Evolutionary conservation across 495 filamentous ascomycete genomes (phyloP).

Genomic region (Hypoxylon rickii): DNA sequence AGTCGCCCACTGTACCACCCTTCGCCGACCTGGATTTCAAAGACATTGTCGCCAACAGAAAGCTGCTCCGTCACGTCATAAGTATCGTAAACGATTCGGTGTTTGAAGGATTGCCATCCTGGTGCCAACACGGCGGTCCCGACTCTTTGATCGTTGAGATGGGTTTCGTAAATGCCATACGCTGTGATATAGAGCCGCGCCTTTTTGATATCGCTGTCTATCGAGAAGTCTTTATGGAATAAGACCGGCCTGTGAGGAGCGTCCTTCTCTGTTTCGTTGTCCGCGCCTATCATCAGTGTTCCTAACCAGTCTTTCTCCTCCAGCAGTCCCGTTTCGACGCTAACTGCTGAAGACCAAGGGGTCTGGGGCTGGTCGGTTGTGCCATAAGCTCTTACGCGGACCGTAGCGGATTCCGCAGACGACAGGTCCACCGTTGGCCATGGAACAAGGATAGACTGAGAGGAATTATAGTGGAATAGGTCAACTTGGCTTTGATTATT

Average conservation of each 20-base stretch:
- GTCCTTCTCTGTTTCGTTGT: constrained; percentile 30
- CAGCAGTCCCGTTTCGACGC: constrained; percentile 48
- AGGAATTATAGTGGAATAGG: constrained; percentile 33
- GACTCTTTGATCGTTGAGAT: constrained; percentile 55
- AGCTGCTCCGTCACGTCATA: constrained; percentile 54
- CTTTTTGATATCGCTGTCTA: constrained; percentile 14
- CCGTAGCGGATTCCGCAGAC: constrained; percentile 45
- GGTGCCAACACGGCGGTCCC: constrained; percentile 51
- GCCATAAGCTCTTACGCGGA: constrained; percentile 47
- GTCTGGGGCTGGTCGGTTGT: constrained; percentile 34
- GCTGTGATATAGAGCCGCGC: constrained; percentile 56
- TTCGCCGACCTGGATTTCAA: constrained; percentile 57
- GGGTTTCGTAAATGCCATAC: constrained; percentile 55
- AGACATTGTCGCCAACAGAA: constrained; percentile 43
- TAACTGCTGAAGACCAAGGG: constrained; percentile 43
- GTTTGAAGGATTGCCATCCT: constrained; percentile 59
- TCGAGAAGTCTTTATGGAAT: constrained; percentile 34
- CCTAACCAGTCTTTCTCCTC: constrained; percentile 46
- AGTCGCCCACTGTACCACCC: constrained; percentile 61
- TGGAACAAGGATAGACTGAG: constrained; percentile 52
- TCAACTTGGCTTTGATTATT: constrained; percentile 15
- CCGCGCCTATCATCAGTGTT: constrained; percentile 41
- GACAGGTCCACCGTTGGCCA: constrained; percentile 52
- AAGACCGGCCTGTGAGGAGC: constrained; percentile 27
- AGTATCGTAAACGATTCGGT: constrained; percentile 55